Base-by-base conservation (phyloP, 805 yeast species). In the Wickerhamiella shivajii region DNA sequence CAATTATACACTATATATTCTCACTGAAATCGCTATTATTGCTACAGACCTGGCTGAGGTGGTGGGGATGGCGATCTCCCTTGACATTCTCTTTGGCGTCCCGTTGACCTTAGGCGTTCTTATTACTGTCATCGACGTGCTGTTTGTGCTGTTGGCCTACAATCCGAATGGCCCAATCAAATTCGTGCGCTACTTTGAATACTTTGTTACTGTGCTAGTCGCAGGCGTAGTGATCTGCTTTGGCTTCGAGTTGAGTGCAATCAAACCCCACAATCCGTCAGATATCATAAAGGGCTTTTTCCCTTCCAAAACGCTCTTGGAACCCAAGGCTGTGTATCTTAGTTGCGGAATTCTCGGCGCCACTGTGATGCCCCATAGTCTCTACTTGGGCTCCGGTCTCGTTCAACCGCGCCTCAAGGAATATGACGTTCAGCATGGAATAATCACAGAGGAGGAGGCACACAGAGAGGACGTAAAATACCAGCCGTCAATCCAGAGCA, bases 1-100 rank as follows among this genome's bases (percentile, higher is more conserved):
- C 46, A 79, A 80, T 46, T 42, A 69, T 25, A 42, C 64, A 3
- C 57, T 83, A 4, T 84, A 83, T 50, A 50, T 69, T 2, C 64
- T 78, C 44, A 83, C 94, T 0, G 94, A 84, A 47, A 45, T 80
- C 16, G 93, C 94, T 2, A 84, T 84, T 40, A 75, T 84, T 22
- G 93, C 93, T 7, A 84, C 96, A 0, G 96, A 84, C 52, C 59
- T 84, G 46, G 95, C 95, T 1, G 96, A 84, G 53, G 94, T 84
- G 8, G 87, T 84, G 6, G 96, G 96, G 2, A 77, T 93, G 3
- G 94, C 94, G 8, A 79, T 84, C 30, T 72, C 93, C 0, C 61
- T 84, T 33, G 74, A 80, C 44, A 80, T 84, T 39, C 53, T 84
- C 18, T 74, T 84, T 46, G 63, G 67, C 2, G 69, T 84, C 8